Percentiles rank a stretch among this genome's conserved stretches.
phyloP scores from a whole-genome alignment of 2,329 filamentous ascomycete species.

The Pseudopithomyces maydicus region DNA sequence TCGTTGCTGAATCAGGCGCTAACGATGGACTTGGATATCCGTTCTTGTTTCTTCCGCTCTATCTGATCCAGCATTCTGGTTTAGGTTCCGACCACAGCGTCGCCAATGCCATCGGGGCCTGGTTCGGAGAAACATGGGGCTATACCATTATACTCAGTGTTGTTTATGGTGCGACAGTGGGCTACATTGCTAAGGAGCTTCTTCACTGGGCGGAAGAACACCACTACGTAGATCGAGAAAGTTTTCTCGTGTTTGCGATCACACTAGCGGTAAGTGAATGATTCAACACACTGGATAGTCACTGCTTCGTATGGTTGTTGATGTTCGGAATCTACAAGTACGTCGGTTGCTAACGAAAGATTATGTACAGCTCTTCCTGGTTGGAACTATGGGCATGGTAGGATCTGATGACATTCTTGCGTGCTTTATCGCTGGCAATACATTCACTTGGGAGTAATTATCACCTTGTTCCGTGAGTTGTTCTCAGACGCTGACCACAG shows the following conservation, averaged over 20 bases:
- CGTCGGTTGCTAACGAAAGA: neutral
- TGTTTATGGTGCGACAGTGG: constrained; percentile 75
- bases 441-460: constrained; percentile 80
- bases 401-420: constrained; percentile 89
- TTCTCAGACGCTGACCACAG: neutral
- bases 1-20: constrained; percentile 74
- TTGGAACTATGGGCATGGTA: constrained; percentile 84
- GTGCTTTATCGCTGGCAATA: constrained; percentile 90
- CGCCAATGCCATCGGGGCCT: constrained; percentile 72
- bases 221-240: constrained; percentile 83
- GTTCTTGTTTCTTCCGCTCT: constrained; percentile 83
- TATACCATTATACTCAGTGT: constrained; percentile 83
- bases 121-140: constrained; percentile 84
- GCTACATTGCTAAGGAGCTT: constrained; percentile 80
- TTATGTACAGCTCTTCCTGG: constrained; percentile 70
- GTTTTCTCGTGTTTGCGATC: constrained; percentile 85
- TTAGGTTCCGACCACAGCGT: constrained; percentile 57
- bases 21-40: constrained; percentile 91
- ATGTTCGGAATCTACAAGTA: neutral
- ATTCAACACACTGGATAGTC: neutral
- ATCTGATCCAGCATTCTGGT: constrained; percentile 77
- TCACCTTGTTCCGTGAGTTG: neutral
- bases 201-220: constrained; percentile 83
- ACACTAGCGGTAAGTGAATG: constrained; percentile 67
- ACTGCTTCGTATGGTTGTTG: neutral